Percentiles rank a stretch among this genome's conserved stretches.
Evolutionary conservation across 2,329 filamentous ascomycete genomes (phyloP).

Genomic region (Botrytis galanthina): DNA sequence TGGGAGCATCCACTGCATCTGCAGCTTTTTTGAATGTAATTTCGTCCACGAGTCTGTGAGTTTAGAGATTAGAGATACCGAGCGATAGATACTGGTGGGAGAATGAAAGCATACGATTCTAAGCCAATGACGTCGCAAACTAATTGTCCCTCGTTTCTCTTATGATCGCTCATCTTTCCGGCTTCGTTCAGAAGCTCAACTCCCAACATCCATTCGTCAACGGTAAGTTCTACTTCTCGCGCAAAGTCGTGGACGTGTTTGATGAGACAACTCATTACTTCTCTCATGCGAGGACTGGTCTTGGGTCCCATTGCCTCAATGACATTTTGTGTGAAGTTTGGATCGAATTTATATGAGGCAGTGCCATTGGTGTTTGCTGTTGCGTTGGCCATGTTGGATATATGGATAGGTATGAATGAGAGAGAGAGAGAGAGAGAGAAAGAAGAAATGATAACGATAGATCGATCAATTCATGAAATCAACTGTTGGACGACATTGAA

Average conservation of each 20-base stretch:
- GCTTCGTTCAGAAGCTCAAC: slow-evolving; percentile 59
- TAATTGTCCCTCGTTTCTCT: slow-evolving; percentile 62
- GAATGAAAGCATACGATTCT: slow-evolving; percentile 48
- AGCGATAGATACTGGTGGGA: neutral
- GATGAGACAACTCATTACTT: slow-evolving; percentile 54
- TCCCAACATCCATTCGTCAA: slow-evolving; percentile 57
- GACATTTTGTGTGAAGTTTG: slow-evolving; percentile 59
- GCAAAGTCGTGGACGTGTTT: slow-evolving; percentile 58
- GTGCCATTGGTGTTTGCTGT: neutral
- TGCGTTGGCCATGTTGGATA: neutral
- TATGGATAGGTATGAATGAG: neutral
- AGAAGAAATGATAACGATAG: neutral
- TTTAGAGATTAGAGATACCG: neutral
- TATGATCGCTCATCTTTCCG: slow-evolving; percentile 60
- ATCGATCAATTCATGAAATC: neutral
- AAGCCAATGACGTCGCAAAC: slow-evolving; percentile 62
- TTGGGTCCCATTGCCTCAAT: slow-evolving; percentile 61
- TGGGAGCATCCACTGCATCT: slow-evolving; percentile 45
- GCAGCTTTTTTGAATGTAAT: slow-evolving; percentile 34
- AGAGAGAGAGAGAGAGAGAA: neutral
- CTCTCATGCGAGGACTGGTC: slow-evolving; percentile 54
- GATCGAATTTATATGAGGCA: slow-evolving; percentile 40
- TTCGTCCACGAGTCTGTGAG: slow-evolving; percentile 42
- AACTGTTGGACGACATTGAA: neutral
- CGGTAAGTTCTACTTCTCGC: slow-evolving; percentile 55